These are phyloP conservation scores for Brasenia schreberi DNA, from an alignment of 164 flowering plant species.

Conservation along the genomic window DNA sequence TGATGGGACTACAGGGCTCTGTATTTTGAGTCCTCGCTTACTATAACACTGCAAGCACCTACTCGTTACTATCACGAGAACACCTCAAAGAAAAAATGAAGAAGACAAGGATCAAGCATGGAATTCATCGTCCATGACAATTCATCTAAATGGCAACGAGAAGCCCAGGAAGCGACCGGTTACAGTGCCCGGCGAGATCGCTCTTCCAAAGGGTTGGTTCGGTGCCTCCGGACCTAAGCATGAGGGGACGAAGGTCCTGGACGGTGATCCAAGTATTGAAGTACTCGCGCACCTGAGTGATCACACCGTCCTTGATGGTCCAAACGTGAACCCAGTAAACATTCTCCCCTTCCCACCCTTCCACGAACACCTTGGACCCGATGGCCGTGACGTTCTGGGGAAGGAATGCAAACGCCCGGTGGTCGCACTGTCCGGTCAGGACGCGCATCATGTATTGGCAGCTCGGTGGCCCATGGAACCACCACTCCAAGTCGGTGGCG, in stretches of 20 bases:
- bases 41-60: neutral
- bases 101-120: neutral
- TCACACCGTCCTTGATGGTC: slow-evolving; percentile 48
- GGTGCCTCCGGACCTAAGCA: slow-evolving; percentile 14
- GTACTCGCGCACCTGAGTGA: slow-evolving; percentile 64
- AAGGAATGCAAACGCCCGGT: slow-evolving; percentile 33
- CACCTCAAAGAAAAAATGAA: neutral
- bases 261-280: slow-evolving; percentile 81
- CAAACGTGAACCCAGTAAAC: slow-evolving; percentile 89
- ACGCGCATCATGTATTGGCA: slow-evolving; percentile 79
- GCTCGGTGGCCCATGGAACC: slow-evolving; percentile 83
- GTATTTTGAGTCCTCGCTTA: no score
- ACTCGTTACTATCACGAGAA: neutral
- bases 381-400: slow-evolving; percentile 43
- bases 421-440: slow-evolving; percentile 44
- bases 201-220: slow-evolving; percentile 54
- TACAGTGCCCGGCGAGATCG: slow-evolving; percentile 31
- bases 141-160: slow-evolving; percentile 44
- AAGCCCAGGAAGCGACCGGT: slow-evolving; percentile 58
- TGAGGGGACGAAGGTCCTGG: slow-evolving; percentile 24
- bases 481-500: slow-evolving; percentile 61
- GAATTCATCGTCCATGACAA: neutral
- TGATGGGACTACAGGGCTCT: neutral
- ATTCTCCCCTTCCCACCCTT: slow-evolving; percentile 74
- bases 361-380: slow-evolving; percentile 54